A percentile compares a stretch with the other conserved stretches of the same genome.
These are phyloP conservation scores for Epichloe glyceriae DNA, from an alignment of 2,329 filamentous ascomycete species.

Conservation along the genomic window DNA sequence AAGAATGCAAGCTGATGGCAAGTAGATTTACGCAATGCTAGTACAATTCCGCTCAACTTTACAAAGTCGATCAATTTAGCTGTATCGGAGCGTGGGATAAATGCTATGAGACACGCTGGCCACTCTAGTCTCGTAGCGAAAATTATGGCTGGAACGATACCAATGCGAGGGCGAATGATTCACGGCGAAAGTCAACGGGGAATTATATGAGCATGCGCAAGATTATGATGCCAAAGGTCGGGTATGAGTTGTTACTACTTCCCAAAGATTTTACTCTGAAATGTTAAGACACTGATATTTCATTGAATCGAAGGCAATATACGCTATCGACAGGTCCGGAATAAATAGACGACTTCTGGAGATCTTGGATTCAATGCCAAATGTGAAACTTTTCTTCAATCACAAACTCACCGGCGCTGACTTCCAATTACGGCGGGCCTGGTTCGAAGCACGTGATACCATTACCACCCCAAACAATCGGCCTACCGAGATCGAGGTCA, in stretches of 20 bases:
- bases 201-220: conserved; percentile 70
- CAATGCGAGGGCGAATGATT: conserved; percentile 95
- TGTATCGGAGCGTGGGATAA: conserved; percentile 84
- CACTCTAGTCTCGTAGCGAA: conserved; percentile 55
- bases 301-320: conserved; percentile 50
- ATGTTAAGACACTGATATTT: not conserved
- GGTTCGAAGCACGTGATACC: conserved; percentile 57
- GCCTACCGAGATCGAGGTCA: conserved; percentile 62
- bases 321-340: conserved; percentile 70
- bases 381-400: conserved; percentile 85
- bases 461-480: conserved; percentile 26
- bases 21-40: conserved; percentile 75
- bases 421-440: conserved; percentile 65
- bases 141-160: conserved; percentile 67
- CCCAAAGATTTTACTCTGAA: not conserved
- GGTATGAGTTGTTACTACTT: conserved; percentile 34
- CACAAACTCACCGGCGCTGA: conserved; percentile 89
- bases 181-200: conserved; percentile 54
- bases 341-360: conserved; percentile 79
- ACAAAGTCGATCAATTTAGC: conserved; percentile 98
- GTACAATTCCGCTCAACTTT: conserved; percentile 80
- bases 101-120: conserved; percentile 63
- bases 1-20: not conserved
- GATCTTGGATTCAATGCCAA: conserved; percentile 68
- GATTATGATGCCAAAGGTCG: conserved; percentile 81